Base-by-base conservation (phyloP, 129 eudicot genomes). In the Cynara cardunculus region DNA sequence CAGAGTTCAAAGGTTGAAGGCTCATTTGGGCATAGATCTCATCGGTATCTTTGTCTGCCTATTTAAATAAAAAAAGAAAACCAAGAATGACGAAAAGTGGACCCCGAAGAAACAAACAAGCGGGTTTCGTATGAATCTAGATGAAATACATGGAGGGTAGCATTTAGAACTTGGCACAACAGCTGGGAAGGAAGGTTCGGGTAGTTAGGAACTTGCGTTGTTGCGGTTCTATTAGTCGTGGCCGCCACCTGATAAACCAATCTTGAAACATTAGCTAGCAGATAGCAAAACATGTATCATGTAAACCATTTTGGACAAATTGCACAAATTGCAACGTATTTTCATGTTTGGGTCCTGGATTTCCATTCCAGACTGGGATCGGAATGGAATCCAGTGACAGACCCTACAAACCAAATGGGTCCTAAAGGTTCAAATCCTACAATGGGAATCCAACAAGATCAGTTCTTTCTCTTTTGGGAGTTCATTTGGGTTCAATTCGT, bases 21-120 rank as follows among this genome's bases (percentile, higher is more conserved):
- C 96, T 92, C 91, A 90, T 90, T 78, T 92, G 97, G 12, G 97
- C 91, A 76, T 85, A 89, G 53, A 92, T 92, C 80, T 92, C 97
- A 78, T 92, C 97, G 18, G 96, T 92, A 37, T 92, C 93, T 80
- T 87, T 92, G 81, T 92, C 97, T 8, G 96, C 93, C 97, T 92
- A 82, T 74, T 78, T 24, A 72, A 13, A 83, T 49, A 82, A 30
- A 26, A 25, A 75, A 41, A 75, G 16, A 66, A 10, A 68, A 39
- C 27, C 39, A 34, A 78, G 59, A n/a, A 22, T 39, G 6, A 49
- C n/a, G n/a, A 46, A 74, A 46, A 26, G 25, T 25, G 11, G 64
- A 24, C 44, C 65, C 24, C 12, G n/a, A 41, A 66, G 19, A 25
- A 78, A 28, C 21, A 78, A 66, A 39, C 13, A 77, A 77, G 5